Evolutionary conservation across 306 rosid genomes (phyloP).

Genomic region (Arachis stenosperma): DNA sequence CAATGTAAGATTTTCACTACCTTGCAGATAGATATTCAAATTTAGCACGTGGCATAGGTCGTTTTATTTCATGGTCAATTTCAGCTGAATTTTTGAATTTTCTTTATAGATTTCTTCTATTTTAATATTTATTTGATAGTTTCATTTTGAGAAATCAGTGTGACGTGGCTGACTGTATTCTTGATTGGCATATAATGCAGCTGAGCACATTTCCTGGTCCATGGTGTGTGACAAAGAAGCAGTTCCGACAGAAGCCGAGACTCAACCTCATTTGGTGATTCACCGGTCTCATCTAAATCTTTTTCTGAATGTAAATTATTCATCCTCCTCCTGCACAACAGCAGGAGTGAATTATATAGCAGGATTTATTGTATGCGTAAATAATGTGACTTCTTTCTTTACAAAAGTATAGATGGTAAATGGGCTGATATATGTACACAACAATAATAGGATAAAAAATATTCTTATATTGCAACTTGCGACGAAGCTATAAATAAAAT

Average conservation of each 20-base stretch:
- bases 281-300: not conserved
- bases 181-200: slow-evolving; percentile 45
- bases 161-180: slow-evolving; percentile 25
- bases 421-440: slow-evolving; percentile 14
- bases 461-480: not conserved
- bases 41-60: slow-evolving; percentile 1
- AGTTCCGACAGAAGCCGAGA: slow-evolving; percentile 64
- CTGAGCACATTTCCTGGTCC: slow-evolving; percentile 82
- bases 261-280: slow-evolving; percentile 65
- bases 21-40: slow-evolving; percentile 13
- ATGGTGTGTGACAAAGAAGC: slow-evolving; percentile 81
- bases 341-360: not conserved
- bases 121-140: not conserved
- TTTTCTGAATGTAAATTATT: slow-evolving; percentile 4
- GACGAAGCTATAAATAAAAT: slow-evolving; percentile 5
- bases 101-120: not conserved
- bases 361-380: slow-evolving; percentile 27
- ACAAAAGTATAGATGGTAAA: slow-evolving; percentile 24
- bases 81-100: slow-evolving; percentile 13
- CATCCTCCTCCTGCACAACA: not conserved
- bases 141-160: slow-evolving; percentile 14
- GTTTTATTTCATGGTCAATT: slow-evolving; percentile 18
- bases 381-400: slow-evolving; percentile 4
- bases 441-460: not conserved
- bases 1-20: slow-evolving; percentile 61